Evolutionary conservation across 768 basidiomycete species (phyloP), one percentile per base, ranked within the genome.

Genomic region (Mycena galopus): DNA sequence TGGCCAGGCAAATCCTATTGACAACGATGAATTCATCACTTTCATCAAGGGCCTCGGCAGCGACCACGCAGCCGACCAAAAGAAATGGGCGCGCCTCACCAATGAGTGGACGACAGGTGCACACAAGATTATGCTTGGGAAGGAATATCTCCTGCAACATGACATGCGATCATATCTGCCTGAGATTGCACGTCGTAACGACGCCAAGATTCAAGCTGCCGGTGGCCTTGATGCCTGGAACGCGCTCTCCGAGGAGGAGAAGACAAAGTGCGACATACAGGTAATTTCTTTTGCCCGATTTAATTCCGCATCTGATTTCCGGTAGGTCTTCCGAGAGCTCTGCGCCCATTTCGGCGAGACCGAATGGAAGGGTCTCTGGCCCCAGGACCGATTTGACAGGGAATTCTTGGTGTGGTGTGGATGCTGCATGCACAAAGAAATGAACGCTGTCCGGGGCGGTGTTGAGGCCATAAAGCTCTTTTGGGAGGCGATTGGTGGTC

Each of bases 11-110:
- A 50, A 68, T 8, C 59, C 62, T 4, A 69, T 69, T 25, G 63
- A 75, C 21, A 17, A 35, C 11, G 62, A 55, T 12, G 62, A 76
- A 25, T 75, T 78, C 44, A 32, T 67, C 0, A 39, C 30, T 4
- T 73, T 72, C 35, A 53, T 79, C 37, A 75, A 44, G 4, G 77
- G 72, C 0, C 35, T 78, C 11, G 53, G 66, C 14, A 70, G 75
- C 0, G 78, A 81, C 66, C 81, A 80, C 57, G 77, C 78, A 0
- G 73, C 68, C 23, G 81, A 81, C 42, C 77, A 80, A 53, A 79
- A 77, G 50, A 76, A 77, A 58, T 57, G 75, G 1, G 65, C 47
- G 8, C 69, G 72, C 1, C 57, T 76, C 27, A 25, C 47, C 1
- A 51, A 50, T 9, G 25, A 35, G 1, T 71, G 67, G 67, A 56